Conservation (phyloP, 202 grass and related monocot genomes). For the Schoenoplectus tabernaemontani region DNA sequence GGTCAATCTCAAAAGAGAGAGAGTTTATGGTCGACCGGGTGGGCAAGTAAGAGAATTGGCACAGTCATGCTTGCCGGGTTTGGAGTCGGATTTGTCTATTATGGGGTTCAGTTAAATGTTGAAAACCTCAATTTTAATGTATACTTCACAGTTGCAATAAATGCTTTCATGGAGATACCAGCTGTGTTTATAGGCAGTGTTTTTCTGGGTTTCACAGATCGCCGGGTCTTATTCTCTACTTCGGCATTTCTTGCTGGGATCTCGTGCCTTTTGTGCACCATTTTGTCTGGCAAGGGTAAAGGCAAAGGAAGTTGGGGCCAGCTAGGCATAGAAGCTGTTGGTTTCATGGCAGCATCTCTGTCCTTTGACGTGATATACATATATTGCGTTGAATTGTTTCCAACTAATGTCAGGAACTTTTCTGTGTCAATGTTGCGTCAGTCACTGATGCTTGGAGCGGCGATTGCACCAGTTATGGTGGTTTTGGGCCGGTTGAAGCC, state of each 20-base stretch:
- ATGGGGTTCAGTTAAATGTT: slow-evolving; percentile 44
- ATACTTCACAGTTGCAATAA: slow-evolving; percentile 36
- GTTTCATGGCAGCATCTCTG: slow-evolving; percentile 41
- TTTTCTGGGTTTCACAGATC: slow-evolving; percentile 25
- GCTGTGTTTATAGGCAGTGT: slow-evolving; percentile 40
- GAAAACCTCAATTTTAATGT: slow-evolving; percentile 45
- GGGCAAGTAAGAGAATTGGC: slow-evolving; percentile 27
- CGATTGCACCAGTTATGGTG: slow-evolving; percentile 33
- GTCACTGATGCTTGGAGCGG: slow-evolving; percentile 36
- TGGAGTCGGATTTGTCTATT: slow-evolving; percentile 45
- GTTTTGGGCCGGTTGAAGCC: slow-evolving; percentile 32
- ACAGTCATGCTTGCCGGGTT: slow-evolving; percentile 31
- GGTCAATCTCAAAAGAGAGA: neutral
- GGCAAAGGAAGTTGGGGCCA: slow-evolving; percentile 27
- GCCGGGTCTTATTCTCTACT: slow-evolving; percentile 27
- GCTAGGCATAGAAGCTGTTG: slow-evolving; percentile 29
- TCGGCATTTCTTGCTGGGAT: slow-evolving; percentile 28
- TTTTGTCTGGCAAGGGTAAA: slow-evolving; percentile 19
- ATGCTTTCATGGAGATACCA: slow-evolving; percentile 47
- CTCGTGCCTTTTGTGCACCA: slow-evolving; percentile 30
- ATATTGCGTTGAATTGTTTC: slow-evolving; percentile 43
- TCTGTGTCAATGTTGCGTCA: slow-evolving; percentile 40
- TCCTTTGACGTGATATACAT: slow-evolving; percentile 41
- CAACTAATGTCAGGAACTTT: slow-evolving; percentile 39
- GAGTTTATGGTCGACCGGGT: slow-evolving; percentile 34